Percentiles rank a stretch among this genome's conserved stretches.
Conservation (phyloP, 225 moss, liverwort and hornwort genomes). For the Bryoerythrophyllum caledonicum region DNA sequence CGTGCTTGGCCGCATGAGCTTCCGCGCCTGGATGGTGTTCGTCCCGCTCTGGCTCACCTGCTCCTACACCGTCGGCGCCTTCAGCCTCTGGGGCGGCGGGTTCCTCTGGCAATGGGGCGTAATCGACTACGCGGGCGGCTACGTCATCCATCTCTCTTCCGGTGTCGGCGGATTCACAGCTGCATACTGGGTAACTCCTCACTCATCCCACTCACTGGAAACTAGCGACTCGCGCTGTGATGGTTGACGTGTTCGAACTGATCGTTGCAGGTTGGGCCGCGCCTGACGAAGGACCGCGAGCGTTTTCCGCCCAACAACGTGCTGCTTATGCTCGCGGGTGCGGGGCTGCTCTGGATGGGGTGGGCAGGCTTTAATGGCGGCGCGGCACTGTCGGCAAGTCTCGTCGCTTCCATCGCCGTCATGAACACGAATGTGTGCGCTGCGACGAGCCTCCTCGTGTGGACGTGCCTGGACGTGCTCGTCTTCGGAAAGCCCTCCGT, state of each 20-base stretch:
- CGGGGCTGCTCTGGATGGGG: conserved; percentile 32
- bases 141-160: conserved; percentile 25
- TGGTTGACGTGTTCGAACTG: not conserved
- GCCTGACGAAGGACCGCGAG: conserved; percentile 35
- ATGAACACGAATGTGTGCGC: conserved; percentile 40
- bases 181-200: conserved; percentile 18
- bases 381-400: conserved; percentile 23
- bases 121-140: conserved; percentile 30
- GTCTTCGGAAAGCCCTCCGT: conserved; percentile 28
- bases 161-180: conserved; percentile 24
- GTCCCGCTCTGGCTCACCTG: conserved; percentile 29
- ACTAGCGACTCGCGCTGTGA: not conserved
- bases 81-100: conserved; percentile 29
- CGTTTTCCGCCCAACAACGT: conserved; percentile 35
- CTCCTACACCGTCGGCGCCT: conserved; percentile 31
- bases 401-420: conserved; percentile 29
- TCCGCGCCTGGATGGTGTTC: conserved; percentile 42
- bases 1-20: conserved; percentile 38
- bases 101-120: conserved; percentile 36
- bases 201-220: not conserved
- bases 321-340: conserved; percentile 35
- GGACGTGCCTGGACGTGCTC: conserved; percentile 34
- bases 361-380: conserved; percentile 30
- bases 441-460: conserved; percentile 32
- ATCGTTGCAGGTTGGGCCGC: conserved; percentile 28